Evolutionary conservation across 176 grass and related monocot species (phyloP), one percentile per base, ranked within the genome.

Genomic region (Dendrocalamus sinicus): DNA sequence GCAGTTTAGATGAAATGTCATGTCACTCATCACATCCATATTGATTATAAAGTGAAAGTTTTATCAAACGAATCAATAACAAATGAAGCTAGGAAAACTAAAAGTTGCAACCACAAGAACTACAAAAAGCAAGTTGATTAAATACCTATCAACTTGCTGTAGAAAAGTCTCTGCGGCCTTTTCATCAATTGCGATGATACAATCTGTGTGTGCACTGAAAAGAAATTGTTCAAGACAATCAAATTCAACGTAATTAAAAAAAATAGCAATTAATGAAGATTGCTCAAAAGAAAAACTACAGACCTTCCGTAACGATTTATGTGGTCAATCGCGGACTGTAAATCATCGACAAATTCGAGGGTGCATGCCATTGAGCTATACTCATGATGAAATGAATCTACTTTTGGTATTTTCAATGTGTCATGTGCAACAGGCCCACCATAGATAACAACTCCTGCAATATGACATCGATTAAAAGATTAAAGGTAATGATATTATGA

Each of bases 241-340:
- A 84, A 53, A 76, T 53, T 77, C 69, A 41, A 4, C 61, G n/a
- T 16, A 65, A 75, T 10, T 64, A 73, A 79, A 41, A n/a, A 23
- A 48, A 2, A 7, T 65, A 65, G 0, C 14, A 72, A 75, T 11
- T 44, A 2, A 12, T 15, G 45, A 39, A 8, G 8, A 24, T 59
- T 12, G 16, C 9, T 59, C 1, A 51, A 62, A 86, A 67, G 0
- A 67, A 51, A 81, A 85, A 9, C 59, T 15, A 12, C 22, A 55
- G 85, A 99, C 97, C 97, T 99, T 87, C 96, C 97, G 83, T 99
- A 89, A 22, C 58, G 83, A 89, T 96, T 95, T 83, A 99, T 99
- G 80, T 99, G 97, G 58, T 99, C 87, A 73, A 99, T 92, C 0
- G 94, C 97, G 73, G 88, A 89, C 76, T 94, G 78, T 57, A 96